phyloP scores from a whole-genome alignment of 208 protist species.

The Novymonas esmeraldas region DNA sequence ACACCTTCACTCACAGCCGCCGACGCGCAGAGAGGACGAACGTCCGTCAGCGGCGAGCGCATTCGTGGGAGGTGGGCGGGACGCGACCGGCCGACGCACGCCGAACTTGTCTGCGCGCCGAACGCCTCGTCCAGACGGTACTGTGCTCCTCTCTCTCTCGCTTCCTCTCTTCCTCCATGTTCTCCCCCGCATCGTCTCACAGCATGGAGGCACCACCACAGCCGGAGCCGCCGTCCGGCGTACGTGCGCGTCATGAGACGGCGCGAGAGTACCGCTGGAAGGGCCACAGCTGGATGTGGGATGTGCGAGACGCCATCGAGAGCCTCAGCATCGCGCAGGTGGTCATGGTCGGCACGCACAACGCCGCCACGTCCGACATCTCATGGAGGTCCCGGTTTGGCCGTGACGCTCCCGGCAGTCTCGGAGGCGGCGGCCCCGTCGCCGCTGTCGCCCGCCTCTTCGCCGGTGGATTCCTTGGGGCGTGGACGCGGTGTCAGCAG shows the following conservation, averaged over 20 bases:
- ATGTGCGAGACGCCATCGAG: slow-evolving; percentile 31
- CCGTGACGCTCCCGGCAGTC: slow-evolving; percentile 34
- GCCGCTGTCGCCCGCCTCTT: slow-evolving; percentile 30
- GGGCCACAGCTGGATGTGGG: slow-evolving; percentile 50
- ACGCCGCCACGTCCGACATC: slow-evolving; percentile 45
- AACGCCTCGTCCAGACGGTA: too few species aligned
- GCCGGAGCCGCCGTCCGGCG: neutral
- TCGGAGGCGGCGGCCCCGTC: slow-evolving; percentile 11
- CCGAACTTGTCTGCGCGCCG: too few species aligned
- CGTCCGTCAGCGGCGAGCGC: too few species aligned
- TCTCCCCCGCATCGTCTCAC: neutral
- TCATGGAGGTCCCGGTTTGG: slow-evolving; percentile 33
- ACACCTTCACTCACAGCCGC: too few species aligned
- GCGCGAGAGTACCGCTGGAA: slow-evolving; percentile 9
- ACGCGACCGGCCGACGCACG: too few species aligned
- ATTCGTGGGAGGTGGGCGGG: too few species aligned
- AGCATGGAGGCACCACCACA: neutral
- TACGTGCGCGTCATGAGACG: neutral
- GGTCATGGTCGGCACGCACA: slow-evolving; percentile 49
- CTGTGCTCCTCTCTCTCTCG: slow-evolving; percentile 3
- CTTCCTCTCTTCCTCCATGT: neutral
- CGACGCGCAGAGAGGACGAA: too few species aligned
- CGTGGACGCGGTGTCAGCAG: slow-evolving; percentile 55
- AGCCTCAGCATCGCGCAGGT: slow-evolving; percentile 39
- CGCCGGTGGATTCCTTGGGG: slow-evolving; percentile 13